Conservation (phyloP, 352 stramenopile genomes). For the Aphanomyces euteiches region DNA sequence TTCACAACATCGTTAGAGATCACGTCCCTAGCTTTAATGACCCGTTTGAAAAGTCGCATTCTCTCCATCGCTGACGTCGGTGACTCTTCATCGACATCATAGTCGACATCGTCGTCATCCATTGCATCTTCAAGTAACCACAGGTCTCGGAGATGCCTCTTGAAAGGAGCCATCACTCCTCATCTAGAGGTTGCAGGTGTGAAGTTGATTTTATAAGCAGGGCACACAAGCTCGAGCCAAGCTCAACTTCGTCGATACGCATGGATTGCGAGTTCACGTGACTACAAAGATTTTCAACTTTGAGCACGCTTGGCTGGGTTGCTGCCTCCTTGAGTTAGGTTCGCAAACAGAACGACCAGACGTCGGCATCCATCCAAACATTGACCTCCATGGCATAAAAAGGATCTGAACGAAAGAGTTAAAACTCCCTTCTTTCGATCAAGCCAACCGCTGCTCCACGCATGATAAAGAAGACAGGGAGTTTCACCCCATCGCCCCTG, state of each 20-base stretch:
- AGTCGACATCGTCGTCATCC: neutral
- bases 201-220: slow-evolving; percentile 28
- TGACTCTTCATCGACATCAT: too few species aligned
- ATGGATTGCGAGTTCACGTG: slow-evolving; percentile 19
- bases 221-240: slow-evolving; percentile 4
- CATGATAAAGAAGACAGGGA: slow-evolving; percentile 34
- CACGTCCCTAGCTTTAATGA: slow-evolving; percentile 5
- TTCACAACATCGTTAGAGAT: neutral
- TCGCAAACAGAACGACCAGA: slow-evolving; percentile 28
- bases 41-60: slow-evolving; percentile 6
- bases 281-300: slow-evolving; percentile 32
- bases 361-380: slow-evolving; percentile 31
- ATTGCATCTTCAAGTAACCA: slow-evolving; percentile 25
- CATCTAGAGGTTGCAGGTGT: slow-evolving; percentile 30
- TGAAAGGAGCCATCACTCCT: slow-evolving; percentile 26
- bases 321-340: slow-evolving; percentile 16
- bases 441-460: slow-evolving; percentile 14
- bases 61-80: neutral
- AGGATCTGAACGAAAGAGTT: slow-evolving; percentile 21
- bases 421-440: slow-evolving; percentile 30
- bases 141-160: slow-evolving; percentile 19
- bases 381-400: slow-evolving; percentile 33
- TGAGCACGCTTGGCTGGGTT: slow-evolving; percentile 25
- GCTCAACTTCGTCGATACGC: neutral
- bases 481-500: slow-evolving; percentile 31